Percentiles rank a stretch among this genome's conserved stretches.
These are phyloP conservation scores for Mycena albidolilacea DNA, from an alignment of 768 basidiomycete species.

Conservation along the genomic window DNA sequence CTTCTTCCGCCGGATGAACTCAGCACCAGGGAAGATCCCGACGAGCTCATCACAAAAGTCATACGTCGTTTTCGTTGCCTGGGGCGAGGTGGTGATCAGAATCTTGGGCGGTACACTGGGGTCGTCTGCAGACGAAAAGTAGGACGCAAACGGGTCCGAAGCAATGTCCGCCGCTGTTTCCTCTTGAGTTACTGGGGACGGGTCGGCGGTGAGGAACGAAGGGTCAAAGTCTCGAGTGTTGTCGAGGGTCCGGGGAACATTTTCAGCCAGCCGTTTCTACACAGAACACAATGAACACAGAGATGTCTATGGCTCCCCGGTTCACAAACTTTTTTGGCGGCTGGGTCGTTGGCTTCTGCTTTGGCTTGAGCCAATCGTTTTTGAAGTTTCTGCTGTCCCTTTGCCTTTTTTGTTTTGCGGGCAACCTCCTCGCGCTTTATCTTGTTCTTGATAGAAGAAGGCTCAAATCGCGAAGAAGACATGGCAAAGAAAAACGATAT, in stretches of 20 bases:
- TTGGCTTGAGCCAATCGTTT: slow-evolving; percentile 84
- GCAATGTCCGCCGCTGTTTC: slow-evolving; percentile 80
- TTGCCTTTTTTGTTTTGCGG: slow-evolving; percentile 81
- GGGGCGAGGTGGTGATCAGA: slow-evolving; percentile 91
- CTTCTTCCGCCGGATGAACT: slow-evolving; percentile 89
- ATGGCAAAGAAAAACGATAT: slow-evolving; percentile 49
- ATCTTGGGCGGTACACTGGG: slow-evolving; percentile 87
- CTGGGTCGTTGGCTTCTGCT: slow-evolving; percentile 81
- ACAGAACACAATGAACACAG: background rate
- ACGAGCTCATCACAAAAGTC: slow-evolving; percentile 94
- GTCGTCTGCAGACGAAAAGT: slow-evolving; percentile 78
- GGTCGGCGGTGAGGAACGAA: slow-evolving; percentile 72
- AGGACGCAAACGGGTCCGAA: slow-evolving; percentile 83
- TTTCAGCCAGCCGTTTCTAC: slow-evolving; percentile 87
- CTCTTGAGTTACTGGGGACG: slow-evolving; percentile 59
- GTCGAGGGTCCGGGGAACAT: slow-evolving; percentile 93
- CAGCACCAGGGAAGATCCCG: slow-evolving; percentile 92
- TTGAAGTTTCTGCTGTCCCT: slow-evolving; percentile 86
- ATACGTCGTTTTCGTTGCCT: slow-evolving; percentile 90
- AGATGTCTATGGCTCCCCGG: background rate
- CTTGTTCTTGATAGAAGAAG: slow-evolving; percentile 88
- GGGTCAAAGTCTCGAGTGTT: slow-evolving; percentile 92
- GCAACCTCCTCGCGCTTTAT: slow-evolving; percentile 86
- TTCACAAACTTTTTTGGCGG: slow-evolving; percentile 77
- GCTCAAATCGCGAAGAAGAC: slow-evolving; percentile 71